Evolutionary conservation across 176 grass and related monocot genomes (phyloP), one percentile per base, ranked within the genome.

Genomic region (Phoenix roebelenii): DNA sequence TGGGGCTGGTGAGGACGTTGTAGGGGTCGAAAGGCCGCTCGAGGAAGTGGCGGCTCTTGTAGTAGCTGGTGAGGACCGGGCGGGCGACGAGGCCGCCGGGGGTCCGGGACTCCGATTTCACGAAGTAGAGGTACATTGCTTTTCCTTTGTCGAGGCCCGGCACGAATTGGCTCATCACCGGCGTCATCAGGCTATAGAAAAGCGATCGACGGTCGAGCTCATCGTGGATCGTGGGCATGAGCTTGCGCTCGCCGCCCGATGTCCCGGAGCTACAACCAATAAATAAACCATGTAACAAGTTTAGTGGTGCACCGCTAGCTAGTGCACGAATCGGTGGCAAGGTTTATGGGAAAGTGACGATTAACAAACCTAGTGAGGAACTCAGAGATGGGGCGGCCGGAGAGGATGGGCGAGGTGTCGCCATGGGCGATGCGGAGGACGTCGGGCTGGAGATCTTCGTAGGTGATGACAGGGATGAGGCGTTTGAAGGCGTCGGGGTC

Each of bases 171-270:
- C 74, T 76, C 92, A 97, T 97, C 66, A 97, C 92, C 67, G 87
- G 92, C 92, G 88, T 85, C 52, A 85, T 75, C 16, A 97, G 63
- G 62, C 92, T 85, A 25, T 91, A 97, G 4, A 97, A 66, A 25
- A 82, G 59, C 15, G 87, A 91, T 15, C 92, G 32, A 65, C 92
- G 50, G 72, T 91, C 78, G 30, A 88, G 63, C 67, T 97, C 92
- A 12, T 91, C 87, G 61, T 78, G 81, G 67, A 97, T 97, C 29
- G 84, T 88, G 51, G 92, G 92, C 87, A 97, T 97, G 57, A 97
- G 77, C 65, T 97, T 97, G 60, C 92, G 71, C 59, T 97, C 92
- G 30, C 92, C 92, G 18, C 92, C 92, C 9, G 92, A 97, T 23
- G 92, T 97, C n/a, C 92, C 92, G 3, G 92, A 97, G 73, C 92